Evolutionary conservation across 768 basidiomycete species (phyloP), one percentile per base, ranked within the genome.

Genomic region (Kockovaella imperatae): DNA sequence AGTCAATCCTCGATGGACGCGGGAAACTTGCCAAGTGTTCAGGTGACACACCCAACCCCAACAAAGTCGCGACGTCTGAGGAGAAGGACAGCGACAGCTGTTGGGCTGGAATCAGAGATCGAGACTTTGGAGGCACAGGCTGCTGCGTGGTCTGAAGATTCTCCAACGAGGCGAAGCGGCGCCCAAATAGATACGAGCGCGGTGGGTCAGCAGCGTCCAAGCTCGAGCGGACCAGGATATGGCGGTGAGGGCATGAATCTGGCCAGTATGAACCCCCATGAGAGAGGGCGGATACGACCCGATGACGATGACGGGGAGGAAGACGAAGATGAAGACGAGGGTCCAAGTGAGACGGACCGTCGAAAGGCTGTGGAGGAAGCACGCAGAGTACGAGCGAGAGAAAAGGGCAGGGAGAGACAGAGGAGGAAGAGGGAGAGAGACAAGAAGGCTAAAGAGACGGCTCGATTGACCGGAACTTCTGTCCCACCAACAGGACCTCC

Each of bases 371-470:
- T 43, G 6, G 2, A 45, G 23, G 57, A 52, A 20, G 55, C 45
- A 43, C 54, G 47, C 24, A 49, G 53, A 46, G 55, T 54, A 1
- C 51, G 56, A 38, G 42, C 51, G 3, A 59, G 63, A 41, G 60
- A 65, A 30, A 65, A 57, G 52, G 60, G 60, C 13, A 47, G 57
- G 41, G 57, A 59, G 20, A 24, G 63, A 25, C 63, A 65, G 52
- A 29, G 63, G 11, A 41, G 60, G 30, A 65, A 65, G 50, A 43
- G 63, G n/a, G 63, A 61, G 45, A 42, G 58, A 5, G 58, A 65
- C 31, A 54, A 56, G 47, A 46, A 50, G 28, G 57, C 53, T 6
- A 60, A 56, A 42, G 55, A 53, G 31, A 60, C 60, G 50, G 52
- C 50, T 53, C 5, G 26, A 29, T 3, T 26, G 13, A 20, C 30